Evolutionary conservation across 164 flowering plant species (phyloP).

Genomic region (Dillenia turbinata): DNA sequence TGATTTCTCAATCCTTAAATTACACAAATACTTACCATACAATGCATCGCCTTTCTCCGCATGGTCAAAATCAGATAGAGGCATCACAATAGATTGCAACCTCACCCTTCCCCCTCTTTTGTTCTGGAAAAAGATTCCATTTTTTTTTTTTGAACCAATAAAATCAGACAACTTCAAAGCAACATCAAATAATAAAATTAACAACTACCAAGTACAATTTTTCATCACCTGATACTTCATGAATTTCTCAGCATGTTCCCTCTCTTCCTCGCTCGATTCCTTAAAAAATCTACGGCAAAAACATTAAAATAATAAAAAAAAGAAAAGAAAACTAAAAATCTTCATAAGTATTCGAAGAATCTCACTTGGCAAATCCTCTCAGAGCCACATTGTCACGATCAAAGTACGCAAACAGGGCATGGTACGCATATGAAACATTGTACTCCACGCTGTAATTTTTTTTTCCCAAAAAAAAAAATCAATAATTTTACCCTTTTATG

Average conservation of each 20-base stretch:
- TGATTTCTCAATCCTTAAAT: no score
- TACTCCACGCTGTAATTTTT: constrained; percentile 78
- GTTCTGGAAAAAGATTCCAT: constrained; percentile 41
- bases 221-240: constrained; percentile 89
- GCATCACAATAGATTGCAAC: constrained; percentile 66
- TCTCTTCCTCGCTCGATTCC: constrained; percentile 84
- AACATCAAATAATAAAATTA: not conserved
- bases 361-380: constrained; percentile 85
- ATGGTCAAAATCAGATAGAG: constrained; percentile 75
- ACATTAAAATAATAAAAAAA: not conserved
- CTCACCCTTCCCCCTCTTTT: constrained; percentile 85
- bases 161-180: not conserved
- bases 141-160: not conserved
- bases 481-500: no score
- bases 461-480: not conserved
- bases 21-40: constrained; percentile 45
- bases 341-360: no score
- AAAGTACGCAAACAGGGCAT: constrained; percentile 89
- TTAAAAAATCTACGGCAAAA: constrained; percentile 66
- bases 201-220: no score
- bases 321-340: not conserved
- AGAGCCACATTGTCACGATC: constrained; percentile 95
- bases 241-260: constrained; percentile 85
- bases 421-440: constrained; percentile 89
- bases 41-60: constrained; percentile 85